Evolutionary conservation across 495 filamentous ascomycete species (phyloP).

Genomic region (Hypoxylon crocopeplum): DNA sequence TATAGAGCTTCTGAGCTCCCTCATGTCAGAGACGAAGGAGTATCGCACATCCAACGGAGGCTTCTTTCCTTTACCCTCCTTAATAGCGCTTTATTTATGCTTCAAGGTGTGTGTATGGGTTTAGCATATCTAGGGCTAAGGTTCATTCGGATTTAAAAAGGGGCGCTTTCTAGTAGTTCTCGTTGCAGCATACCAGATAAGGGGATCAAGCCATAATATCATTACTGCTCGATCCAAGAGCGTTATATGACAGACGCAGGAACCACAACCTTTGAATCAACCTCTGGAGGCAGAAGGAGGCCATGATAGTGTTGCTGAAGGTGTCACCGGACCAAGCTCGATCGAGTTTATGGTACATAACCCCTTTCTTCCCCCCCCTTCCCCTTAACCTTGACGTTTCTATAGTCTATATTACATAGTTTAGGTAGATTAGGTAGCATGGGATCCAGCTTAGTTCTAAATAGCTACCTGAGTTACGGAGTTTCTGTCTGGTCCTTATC

Average conservation of each 20-base stretch:
- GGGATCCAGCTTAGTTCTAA: no score
- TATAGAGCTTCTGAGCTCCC: neutral
- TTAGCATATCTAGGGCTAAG: constrained; percentile 11
- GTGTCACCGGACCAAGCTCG: no score
- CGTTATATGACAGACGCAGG: neutral
- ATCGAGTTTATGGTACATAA: no score
- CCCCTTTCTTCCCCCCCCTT: no score
- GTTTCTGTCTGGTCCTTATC: no score
- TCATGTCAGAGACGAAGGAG: neutral
- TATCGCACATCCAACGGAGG: neutral
- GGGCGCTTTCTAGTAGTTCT: neutral
- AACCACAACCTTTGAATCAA: neutral
- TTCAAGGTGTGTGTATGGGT: neutral
- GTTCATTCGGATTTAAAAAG: constrained; percentile 22
- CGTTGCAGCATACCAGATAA: constrained; percentile 8
- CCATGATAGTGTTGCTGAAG: no score
- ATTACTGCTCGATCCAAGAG: neutral
- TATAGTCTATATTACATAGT: no score
- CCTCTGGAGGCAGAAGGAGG: no score
- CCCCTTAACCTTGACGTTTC: no score
- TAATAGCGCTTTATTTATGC: neutral
- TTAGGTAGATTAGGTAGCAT: no score
- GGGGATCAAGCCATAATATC: constrained; percentile 26
- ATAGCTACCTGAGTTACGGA: no score
- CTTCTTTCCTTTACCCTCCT: neutral